phyloP scores from a whole-genome alignment of 306 rosid genomes.

The Sechiopsis laciniata region DNA sequence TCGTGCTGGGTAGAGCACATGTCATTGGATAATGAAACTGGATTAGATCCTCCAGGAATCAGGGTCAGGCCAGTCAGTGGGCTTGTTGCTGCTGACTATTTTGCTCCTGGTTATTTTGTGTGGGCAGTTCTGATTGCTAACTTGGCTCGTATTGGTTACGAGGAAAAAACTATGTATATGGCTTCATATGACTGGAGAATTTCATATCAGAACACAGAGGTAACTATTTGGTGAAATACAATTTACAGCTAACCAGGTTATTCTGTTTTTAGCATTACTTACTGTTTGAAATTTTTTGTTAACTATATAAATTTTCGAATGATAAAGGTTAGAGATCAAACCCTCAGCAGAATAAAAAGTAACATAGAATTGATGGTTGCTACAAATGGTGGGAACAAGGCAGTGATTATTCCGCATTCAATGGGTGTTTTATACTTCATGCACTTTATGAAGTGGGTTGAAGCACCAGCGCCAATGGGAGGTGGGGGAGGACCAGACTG shows the following conservation, averaged over 20 bases:
- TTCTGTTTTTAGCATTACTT: background rate
- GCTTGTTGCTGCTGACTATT: slow-evolving; percentile 90
- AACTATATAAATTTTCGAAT: background rate
- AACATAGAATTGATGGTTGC: slow-evolving; percentile 46
- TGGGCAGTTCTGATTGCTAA: slow-evolving; percentile 89
- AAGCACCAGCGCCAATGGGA: slow-evolving; percentile 74
- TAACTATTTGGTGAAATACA: slow-evolving; percentile 22
- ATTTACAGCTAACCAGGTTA: background rate
- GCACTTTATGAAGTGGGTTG: slow-evolving; percentile 85
- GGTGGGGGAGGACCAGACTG: slow-evolving; percentile 46
- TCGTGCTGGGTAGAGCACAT: slow-evolving; percentile 84
- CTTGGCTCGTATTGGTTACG: slow-evolving; percentile 77
- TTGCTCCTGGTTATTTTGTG: slow-evolving; percentile 78
- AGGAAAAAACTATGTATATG: slow-evolving; percentile 81
- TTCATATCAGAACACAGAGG: slow-evolving; percentile 84
- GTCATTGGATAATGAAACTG: slow-evolving; percentile 80
- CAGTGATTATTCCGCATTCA: slow-evolving; percentile 42
- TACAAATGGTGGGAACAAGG: slow-evolving; percentile 36
- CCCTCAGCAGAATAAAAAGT: slow-evolving; percentile 76
- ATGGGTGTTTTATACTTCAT: slow-evolving; percentile 45
- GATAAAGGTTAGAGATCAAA: slow-evolving; percentile 61
- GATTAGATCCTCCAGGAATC: slow-evolving; percentile 71
- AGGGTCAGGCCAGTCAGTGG: slow-evolving; percentile 77
- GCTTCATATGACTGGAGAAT: slow-evolving; percentile 92
- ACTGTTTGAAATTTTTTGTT: background rate